Evolutionary conservation across 1,139 yeast species (phyloP), one percentile per base, ranked within the genome.

Genomic region (Scheffersomyces parashehatae): DNA sequence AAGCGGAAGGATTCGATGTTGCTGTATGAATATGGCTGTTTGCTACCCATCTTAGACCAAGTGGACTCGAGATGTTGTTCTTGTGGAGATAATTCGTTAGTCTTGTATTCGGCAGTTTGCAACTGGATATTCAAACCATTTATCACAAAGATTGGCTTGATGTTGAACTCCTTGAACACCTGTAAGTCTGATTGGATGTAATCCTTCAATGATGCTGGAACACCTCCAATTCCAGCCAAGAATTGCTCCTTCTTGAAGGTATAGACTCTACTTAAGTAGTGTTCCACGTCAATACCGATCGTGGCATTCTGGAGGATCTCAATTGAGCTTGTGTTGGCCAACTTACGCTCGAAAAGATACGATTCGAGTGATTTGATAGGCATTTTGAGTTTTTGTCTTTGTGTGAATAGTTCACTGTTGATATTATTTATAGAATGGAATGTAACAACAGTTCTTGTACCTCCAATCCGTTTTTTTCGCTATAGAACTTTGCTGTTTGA

Each of bases 231-330:
- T 4, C 95, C 96, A 40, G 85, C 87, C 40, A 84, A 67, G 50
- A 79, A 79, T 42, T 87, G 87, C 54, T 88, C 96, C 46, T 82
- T 82, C 51, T 83, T 83, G 51, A 70, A 73, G 5, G 84, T 76
- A 49, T 86, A 67, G 38, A 86, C 72, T 45, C 88, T 68, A 32
- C 85, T 71, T 38, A 87, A 67, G 56, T 88, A 88, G 59, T 88
- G 90, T 52, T 83, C 88, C 15, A 85, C 95, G 60, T 90, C 97
- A 39, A 90, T 86, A 42, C 97, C 97, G 41, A 90, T 67, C 12
- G 85, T 80, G 35, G 91, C 78, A 56, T 84, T 83, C 49, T 75
- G 80, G 50, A 90, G 70, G 8, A 81, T 68, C 34, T 85, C 88
- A 52, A 89, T 73, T 11, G 93, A 82, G 51, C 81, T 69, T 16